A percentile compares a stretch with the other conserved stretches of the same genome.
Evolutionary conservation across 352 stramenopile genomes (phyloP).

Genomic region (Globisporangium emineosum): DNA sequence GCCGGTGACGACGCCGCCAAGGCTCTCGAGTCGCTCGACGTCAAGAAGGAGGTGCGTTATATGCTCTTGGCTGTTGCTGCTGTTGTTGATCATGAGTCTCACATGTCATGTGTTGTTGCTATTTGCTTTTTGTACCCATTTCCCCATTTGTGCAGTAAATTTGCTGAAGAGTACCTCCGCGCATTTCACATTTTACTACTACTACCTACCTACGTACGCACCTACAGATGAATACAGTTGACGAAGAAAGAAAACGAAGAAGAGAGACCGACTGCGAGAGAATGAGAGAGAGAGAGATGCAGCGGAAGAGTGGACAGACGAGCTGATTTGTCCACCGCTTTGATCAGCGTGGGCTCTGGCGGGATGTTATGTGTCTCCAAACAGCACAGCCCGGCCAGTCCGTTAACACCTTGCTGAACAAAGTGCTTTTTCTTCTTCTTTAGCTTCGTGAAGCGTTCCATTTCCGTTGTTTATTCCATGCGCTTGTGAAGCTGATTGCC

Average conservation of each 20-base stretch:
- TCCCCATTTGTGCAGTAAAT: constrained; percentile 15
- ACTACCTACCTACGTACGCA: constrained; percentile 4
- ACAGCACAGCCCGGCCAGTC: background rate
- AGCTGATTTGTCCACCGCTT: background rate
- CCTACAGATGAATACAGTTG: constrained; percentile 21
- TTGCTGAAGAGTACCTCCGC: constrained; percentile 10
- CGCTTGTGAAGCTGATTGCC: background rate
- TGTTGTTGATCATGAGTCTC: background rate
- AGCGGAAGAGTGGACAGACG: background rate
- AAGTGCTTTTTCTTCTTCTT: constrained; percentile 12
- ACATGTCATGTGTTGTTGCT: background rate
- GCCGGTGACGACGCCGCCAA: constrained; percentile 93
- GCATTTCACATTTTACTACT: constrained; percentile 14
- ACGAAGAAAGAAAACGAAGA: constrained; percentile 7
- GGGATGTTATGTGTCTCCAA: background rate
- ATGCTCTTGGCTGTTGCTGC: background rate
- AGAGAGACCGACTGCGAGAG: constrained; percentile 6
- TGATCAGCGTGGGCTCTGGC: background rate
- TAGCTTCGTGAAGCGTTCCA: background rate
- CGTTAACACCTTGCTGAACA: constrained; percentile 8
- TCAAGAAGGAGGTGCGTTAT: constrained; percentile 76
- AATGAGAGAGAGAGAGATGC: background rate
- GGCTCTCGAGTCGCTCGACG: constrained; percentile 87
- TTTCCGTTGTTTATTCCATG: background rate
- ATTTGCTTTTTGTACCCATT: constrained; percentile 1